Conservation (phyloP, 116 monocot genomes). For the Posidonia oceanica region DNA sequence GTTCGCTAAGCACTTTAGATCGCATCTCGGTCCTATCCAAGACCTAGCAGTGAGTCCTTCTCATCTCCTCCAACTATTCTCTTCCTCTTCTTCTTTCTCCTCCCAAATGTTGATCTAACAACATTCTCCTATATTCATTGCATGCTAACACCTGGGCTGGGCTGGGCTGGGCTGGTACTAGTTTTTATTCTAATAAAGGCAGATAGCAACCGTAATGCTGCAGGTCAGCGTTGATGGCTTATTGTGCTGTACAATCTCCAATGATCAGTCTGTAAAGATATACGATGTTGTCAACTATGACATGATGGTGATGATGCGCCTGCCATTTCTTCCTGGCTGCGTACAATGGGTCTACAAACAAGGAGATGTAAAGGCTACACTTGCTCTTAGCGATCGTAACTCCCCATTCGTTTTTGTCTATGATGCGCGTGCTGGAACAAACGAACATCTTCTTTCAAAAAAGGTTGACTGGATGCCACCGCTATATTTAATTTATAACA, state of each 20-base stretch:
- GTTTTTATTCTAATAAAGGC: not conserved
- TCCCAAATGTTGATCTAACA: too few species aligned
- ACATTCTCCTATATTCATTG: too few species aligned
- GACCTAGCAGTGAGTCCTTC: conserved; percentile 51
- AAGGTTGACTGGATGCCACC: conserved; percentile 27
- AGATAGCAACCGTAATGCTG: conserved; percentile 27
- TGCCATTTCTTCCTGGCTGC: conserved; percentile 66
- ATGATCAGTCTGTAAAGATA: conserved; percentile 79
- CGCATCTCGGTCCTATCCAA: conserved; percentile 97
- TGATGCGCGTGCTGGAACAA: conserved; percentile 74
- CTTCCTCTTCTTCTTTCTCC: too few species aligned
- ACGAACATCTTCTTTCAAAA: conserved; percentile 73
- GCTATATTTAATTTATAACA: not conserved
- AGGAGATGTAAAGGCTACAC: conserved; percentile 88
- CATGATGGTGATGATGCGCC: conserved; percentile 97
- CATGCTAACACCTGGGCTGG: too few species aligned
- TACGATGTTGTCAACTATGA: conserved; percentile 99
- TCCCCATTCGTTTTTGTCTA: conserved; percentile 66
- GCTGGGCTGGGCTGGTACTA: too few species aligned
- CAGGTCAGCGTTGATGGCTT: conserved; percentile 95
- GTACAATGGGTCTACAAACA: conserved; percentile 88
- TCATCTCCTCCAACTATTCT: not conserved
- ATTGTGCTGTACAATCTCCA: conserved; percentile 90
- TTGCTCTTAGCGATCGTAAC: conserved; percentile 74
- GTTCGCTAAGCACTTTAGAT: conserved; percentile 95